Evolutionary conservation across 495 filamentous ascomycete genomes (phyloP), one percentile per base, ranked within the genome.

Genomic region (Aspergillus panamensis): DNA sequence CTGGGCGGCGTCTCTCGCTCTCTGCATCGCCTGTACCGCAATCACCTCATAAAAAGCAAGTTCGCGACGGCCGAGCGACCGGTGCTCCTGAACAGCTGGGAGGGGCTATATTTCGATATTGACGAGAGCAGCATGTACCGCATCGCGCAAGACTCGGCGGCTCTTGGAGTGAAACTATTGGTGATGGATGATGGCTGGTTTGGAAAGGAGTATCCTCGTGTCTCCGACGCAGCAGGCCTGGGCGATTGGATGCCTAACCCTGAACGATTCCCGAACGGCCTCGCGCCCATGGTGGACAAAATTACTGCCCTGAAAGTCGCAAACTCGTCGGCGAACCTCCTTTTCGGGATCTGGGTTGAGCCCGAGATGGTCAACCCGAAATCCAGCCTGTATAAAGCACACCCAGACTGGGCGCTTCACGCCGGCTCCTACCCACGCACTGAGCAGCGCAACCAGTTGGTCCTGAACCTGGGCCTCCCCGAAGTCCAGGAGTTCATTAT

Each of bases 131-230:
- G 66, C 8, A 77, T 83, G 59, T 70, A 77, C 17, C 55, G 71
- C 0, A 55, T 84, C 0, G 80, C 81, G 1, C 44, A 79, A 49
- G 74, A 80, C 37, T 73, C 80, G 0, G 80, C 80, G 0, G 76
- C 69, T 1, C 69, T 83, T 7, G 80, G 81, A 4, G 71, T 77
- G 29, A 76, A 71, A 29, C 69, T 83, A 0, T 81, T 84, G 43
- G 81, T 83, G 29, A 73, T 81, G 55, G 81, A 84, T 42, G 81
- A 84, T 61, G 81, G 80, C 30, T 84, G 80, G 80, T 84, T 84
- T 42, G 81, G 81, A 30, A 68, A 75, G 16, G 69, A 82, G 37
- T 80, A 82, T 53, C 78, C 80, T 0, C 78, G 81, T 14, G 62
- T 65, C 8, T 73, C 73, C 25, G 80, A 83, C 57, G 69, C 66